These are phyloP conservation scores for Leishmania aethiopica DNA, from an alignment of 208 protist genomes.

Conservation along the genomic window DNA sequence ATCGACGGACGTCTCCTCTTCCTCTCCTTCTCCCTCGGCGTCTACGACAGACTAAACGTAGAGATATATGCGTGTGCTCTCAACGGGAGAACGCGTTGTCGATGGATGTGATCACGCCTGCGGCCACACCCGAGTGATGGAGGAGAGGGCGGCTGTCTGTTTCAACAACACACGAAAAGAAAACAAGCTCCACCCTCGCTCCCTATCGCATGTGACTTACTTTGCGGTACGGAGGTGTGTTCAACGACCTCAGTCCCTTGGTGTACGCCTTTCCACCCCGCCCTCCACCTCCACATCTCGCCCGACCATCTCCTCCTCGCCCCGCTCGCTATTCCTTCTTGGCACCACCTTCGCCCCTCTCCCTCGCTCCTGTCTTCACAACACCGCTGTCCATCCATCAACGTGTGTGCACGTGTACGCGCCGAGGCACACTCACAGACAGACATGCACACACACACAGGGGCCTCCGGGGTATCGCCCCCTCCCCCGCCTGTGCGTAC, in stretches of 20 bases:
- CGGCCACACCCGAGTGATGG: neutral
- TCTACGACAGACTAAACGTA: neutral
- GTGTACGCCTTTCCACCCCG: neutral
- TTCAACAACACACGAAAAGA: neutral
- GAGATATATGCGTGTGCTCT: neutral
- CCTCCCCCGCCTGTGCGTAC: too few relatives aligned
- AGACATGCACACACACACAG: too few relatives aligned
- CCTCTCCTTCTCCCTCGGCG: neutral
- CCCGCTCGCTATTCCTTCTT: neutral
- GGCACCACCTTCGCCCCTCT: neutral
- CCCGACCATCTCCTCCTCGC: neutral
- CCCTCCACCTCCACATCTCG: too few relatives aligned
- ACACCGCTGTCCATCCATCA: neutral
- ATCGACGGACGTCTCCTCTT: conserved; percentile 8
- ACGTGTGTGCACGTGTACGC: neutral
- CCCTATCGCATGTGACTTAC: neutral
- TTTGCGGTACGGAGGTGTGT: neutral
- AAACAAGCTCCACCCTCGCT: neutral
- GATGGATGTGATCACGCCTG: neutral
- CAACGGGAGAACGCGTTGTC: too few relatives aligned
- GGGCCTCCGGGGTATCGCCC: too few relatives aligned
- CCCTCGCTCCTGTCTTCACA: neutral
- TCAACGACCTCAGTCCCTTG: neutral
- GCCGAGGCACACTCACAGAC: neutral
- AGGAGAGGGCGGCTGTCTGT: neutral